Evolutionary conservation across 768 basidiomycete species (phyloP), one percentile per base, ranked within the genome.

Genomic region (Serendipita vermifera): DNA sequence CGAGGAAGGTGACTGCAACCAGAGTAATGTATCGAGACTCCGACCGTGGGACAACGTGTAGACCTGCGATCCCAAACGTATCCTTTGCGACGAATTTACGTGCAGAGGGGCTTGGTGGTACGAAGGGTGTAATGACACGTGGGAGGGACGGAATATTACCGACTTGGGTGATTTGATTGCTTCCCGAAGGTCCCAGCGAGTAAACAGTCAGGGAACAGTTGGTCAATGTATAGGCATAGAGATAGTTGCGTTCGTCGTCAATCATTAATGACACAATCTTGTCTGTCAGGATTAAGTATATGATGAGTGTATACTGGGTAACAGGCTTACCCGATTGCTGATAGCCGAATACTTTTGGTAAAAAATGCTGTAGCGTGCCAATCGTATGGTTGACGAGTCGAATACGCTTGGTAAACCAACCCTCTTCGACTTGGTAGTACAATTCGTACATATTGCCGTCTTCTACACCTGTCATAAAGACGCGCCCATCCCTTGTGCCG

Each of bases 391-490:
- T 94, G 65, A 88, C 76, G 55, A 98, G 74, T 61, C 85, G 81
- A 20, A 88, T 80, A 51, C 82, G 77, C 67, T 90, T 89, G 39
- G 82, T 84, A 70, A 96, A 94, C 91, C 91, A 94, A 0, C 87
- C 85, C 64, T 92, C 87, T 59, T 77, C 85, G 62, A 85, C 82
- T 63, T 90, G 87, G 68, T 97, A 98, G 63, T 87, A 83, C 38
- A 98, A 68, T 67, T 97, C 94, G 68, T 94, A 96, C 55, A 98
- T 70, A 65, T 83, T 81, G 13, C 91, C 91, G 63, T 94, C 90
- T 63, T 84, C 81, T 7, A 77, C 73, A 13, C 88, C 88, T 54
- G 78, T 78, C 85, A 94, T 87, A 70, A 98, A 93, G 59, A 96
- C 91, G 55, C 92, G 77, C 39, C 94, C 94, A 33, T 84, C 80